phyloP scores from a whole-genome alignment of 2,329 filamentous ascomycete species.

The Verticillium zaregamsianum region DNA sequence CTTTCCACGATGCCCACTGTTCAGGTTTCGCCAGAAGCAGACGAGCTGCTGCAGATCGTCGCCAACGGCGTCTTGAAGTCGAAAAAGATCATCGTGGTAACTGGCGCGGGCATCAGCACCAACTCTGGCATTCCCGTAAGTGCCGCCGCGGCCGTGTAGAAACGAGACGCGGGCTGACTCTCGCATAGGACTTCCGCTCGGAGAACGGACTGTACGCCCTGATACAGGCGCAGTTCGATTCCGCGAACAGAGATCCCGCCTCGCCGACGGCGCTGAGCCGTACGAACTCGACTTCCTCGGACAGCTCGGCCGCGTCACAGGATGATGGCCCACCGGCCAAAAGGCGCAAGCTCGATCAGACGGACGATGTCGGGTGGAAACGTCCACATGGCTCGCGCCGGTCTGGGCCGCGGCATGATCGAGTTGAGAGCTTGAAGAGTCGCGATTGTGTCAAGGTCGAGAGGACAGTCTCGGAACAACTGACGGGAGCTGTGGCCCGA shows the following conservation, averaged over 20 bases:
- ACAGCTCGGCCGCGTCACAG: background rate
- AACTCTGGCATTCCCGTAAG: conserved; percentile 71
- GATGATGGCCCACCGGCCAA: background rate
- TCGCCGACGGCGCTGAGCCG: background rate
- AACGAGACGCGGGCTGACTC: background rate
- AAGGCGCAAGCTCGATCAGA: background rate
- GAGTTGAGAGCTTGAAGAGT: background rate
- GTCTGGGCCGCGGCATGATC: background rate
- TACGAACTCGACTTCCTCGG: background rate
- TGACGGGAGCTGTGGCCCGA: background rate
- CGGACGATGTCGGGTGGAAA: background rate
- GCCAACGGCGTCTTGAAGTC: conserved; percentile 61
- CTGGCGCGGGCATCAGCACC: conserved; percentile 70
- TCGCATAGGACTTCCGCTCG: conserved; percentile 62
- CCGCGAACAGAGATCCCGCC: conserved; percentile 30
- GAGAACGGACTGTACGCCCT: conserved; percentile 69
- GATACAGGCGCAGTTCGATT: conserved; percentile 64
- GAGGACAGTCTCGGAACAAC: background rate
- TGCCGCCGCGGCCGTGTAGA: conserved; percentile 1
- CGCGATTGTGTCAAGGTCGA: background rate
- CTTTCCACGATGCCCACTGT: conserved; percentile 50
- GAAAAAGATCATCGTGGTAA: conserved; percentile 66
- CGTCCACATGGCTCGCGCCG: background rate
- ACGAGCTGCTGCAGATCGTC: conserved; percentile 57
- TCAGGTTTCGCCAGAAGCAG: conserved; percentile 48